Evolutionary conservation across 1,139 yeast species (phyloP).

Genomic region (Geotrichum armillariae): DNA sequence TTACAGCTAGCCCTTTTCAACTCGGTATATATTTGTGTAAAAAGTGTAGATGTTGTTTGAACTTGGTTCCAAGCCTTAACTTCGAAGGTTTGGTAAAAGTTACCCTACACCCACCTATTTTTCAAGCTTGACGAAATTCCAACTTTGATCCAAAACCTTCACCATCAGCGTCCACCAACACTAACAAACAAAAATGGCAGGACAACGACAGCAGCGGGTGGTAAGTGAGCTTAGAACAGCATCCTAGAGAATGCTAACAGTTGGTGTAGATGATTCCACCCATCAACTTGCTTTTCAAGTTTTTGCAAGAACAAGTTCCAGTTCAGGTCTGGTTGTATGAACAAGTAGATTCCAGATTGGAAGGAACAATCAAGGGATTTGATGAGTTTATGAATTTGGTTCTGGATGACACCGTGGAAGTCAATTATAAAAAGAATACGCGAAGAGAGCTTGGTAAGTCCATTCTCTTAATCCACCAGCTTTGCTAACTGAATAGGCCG

Average conservation of each 20-base stretch:
- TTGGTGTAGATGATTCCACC: constrained; percentile 38
- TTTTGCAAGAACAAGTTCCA: constrained; percentile 76
- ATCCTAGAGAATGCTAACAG: constrained; percentile 15
- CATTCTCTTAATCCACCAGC: neutral
- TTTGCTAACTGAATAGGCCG: constrained; percentile 38
- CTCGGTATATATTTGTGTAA: no score
- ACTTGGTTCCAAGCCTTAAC: neutral
- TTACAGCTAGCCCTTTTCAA: no score
- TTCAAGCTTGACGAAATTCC: no score
- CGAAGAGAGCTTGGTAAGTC: constrained; percentile 46
- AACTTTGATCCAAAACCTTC: no score
- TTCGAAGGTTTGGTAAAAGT: neutral
- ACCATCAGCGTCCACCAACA: neutral
- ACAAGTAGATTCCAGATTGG: constrained; percentile 77
- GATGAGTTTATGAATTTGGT: constrained; percentile 98
- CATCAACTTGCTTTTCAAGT: constrained; percentile 80
- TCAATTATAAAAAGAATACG: constrained; percentile 48
- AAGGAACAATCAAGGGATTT: constrained; percentile 85
- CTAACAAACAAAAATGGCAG: constrained; percentile 29
- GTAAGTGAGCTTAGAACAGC: no score
- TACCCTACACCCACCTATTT: no score
- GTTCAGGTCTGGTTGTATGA: constrained; percentile 71
- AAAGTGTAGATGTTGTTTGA: no score
- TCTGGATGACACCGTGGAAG: constrained; percentile 83
- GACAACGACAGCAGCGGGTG: constrained; percentile 41